These are phyloP conservation scores for Candida dajiaensis DNA, from an alignment of 805 yeast species.

Conservation along the genomic window DNA sequence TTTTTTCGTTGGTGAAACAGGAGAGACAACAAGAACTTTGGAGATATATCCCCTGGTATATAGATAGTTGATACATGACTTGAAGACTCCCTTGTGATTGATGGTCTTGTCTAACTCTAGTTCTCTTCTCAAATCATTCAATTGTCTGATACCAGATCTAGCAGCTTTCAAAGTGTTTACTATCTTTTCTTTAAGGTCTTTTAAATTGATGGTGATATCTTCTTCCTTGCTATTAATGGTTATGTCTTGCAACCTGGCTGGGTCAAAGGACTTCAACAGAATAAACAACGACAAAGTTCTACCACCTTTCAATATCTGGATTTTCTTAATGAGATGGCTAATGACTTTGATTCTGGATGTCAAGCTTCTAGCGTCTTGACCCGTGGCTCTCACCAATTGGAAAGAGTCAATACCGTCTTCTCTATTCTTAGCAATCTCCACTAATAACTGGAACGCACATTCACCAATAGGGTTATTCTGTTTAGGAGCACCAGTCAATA, in stretches of 20 bases:
- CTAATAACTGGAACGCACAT: constrained; percentile 46
- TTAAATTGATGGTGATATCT: constrained; percentile 23
- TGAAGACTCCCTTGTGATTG: constrained; percentile 39
- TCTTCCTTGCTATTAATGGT: constrained; percentile 15
- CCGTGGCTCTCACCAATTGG: constrained; percentile 47
- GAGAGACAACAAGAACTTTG: constrained; percentile 45
- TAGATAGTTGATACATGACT: constrained; percentile 41
- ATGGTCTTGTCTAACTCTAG: constrained; percentile 41
- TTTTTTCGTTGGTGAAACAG: constrained; percentile 38
- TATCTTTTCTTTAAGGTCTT: constrained; percentile 29
- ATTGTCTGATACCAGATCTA: constrained; percentile 54
- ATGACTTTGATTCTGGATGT: constrained; percentile 56
- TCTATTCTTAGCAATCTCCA: constrained; percentile 55
- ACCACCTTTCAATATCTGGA: constrained; percentile 34
- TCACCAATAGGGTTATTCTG: constrained; percentile 50
- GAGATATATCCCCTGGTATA: constrained; percentile 40
- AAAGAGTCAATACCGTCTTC: constrained; percentile 53
- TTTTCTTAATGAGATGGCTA: constrained; percentile 42
- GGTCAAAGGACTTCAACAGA: constrained; percentile 38
- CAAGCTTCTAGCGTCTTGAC: constrained; percentile 67
- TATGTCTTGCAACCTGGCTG: constrained; percentile 16
- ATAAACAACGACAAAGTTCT: constrained; percentile 50
- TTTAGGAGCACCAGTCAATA: constrained; percentile 49
- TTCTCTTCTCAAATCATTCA: constrained; percentile 56
- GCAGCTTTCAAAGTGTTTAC: constrained; percentile 49